Evolutionary conservation across 2,329 filamentous ascomycete genomes (phyloP).

Genomic region (Monosporascus sp.): DNA sequence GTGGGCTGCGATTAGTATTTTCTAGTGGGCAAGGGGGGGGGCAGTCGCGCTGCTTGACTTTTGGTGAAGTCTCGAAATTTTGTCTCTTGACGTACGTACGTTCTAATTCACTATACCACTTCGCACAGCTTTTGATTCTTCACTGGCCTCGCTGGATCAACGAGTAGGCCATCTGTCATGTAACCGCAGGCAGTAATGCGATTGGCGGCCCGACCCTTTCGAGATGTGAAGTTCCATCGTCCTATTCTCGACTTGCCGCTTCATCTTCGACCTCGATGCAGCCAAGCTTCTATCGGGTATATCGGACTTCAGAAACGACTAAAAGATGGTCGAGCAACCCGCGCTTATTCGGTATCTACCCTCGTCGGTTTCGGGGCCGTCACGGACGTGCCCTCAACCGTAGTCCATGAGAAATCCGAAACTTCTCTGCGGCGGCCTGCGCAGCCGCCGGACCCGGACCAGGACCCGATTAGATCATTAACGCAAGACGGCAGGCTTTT

Average conservation of each 20-base stretch:
- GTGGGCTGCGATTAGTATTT: too few relatives aligned
- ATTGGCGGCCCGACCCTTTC: slow-evolving; percentile 21
- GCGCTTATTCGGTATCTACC: slow-evolving; percentile 9
- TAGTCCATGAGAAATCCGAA: slow-evolving; percentile 3
- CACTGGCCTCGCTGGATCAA: neutral
- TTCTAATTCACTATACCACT: neutral
- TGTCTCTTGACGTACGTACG: neutral
- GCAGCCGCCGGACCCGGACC: slow-evolving; percentile 3
- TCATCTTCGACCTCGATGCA: slow-evolving; percentile 5
- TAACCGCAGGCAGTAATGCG: slow-evolving; percentile 27
- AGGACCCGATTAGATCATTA: slow-evolving; percentile 3
- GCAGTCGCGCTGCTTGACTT: too few relatives aligned
- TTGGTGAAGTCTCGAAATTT: neutral
- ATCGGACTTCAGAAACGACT: neutral
- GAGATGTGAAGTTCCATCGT: slow-evolving; percentile 26
- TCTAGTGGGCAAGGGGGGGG: too few relatives aligned
- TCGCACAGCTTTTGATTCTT: neutral
- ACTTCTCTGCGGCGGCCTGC: neutral
- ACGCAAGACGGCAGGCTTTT: slow-evolving; percentile 16
- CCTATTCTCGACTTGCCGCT: slow-evolving; percentile 12
- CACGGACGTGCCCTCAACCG: slow-evolving; percentile 10
- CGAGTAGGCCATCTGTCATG: slow-evolving; percentile 14
- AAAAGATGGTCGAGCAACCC: slow-evolving; percentile 2
- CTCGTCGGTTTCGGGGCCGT: slow-evolving; percentile 6
- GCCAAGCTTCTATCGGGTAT: slow-evolving; percentile 2